phyloP scores from a whole-genome alignment of 2,329 filamentous ascomycete species.

The Fusarium phyllophilum region DNA sequence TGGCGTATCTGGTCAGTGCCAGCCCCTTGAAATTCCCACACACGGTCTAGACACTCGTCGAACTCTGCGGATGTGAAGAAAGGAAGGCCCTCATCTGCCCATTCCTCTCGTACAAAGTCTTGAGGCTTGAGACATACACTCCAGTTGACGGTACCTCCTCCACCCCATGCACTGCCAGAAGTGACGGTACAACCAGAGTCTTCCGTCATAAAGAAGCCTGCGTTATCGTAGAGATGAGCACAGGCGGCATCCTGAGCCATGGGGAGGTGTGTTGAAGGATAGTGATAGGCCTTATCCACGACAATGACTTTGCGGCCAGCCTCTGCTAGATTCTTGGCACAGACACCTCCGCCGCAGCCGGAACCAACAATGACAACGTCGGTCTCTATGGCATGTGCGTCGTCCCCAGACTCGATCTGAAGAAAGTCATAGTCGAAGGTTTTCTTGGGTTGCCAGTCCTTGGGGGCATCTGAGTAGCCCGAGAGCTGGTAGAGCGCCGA shows the following conservation, averaged over 20 bases:
- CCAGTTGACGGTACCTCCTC: constrained; percentile 92
- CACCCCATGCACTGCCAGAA: constrained; percentile 81
- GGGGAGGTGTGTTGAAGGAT: constrained; percentile 75
- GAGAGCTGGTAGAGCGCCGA: constrained; percentile 64
- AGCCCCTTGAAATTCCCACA: constrained; percentile 83
- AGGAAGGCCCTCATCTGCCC: constrained; percentile 74
- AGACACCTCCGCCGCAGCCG: constrained; percentile 85
- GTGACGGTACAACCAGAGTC: constrained; percentile 69
- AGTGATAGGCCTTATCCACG: constrained; percentile 84
- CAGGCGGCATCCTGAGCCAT: constrained; percentile 73
- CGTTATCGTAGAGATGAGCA: constrained; percentile 75
- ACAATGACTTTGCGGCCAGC: constrained; percentile 81
- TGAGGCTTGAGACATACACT: constrained; percentile 73
- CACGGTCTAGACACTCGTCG: constrained; percentile 81
- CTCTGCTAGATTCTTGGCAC: constrained; percentile 82
- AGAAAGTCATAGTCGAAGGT: constrained; percentile 69
- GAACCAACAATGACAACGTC: constrained; percentile 90
- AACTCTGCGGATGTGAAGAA: constrained; percentile 81
- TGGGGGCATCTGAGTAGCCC: constrained; percentile 66
- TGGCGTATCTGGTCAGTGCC: constrained; percentile 73
- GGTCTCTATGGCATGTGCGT: constrained; percentile 71
- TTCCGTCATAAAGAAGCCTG: constrained; percentile 66
- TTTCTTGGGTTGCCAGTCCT: constrained; percentile 60
- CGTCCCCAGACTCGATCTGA: constrained; percentile 59
- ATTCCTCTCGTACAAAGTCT: constrained; percentile 80